These are phyloP conservation scores for Phialocephala sp. DNA, from an alignment of 2,329 filamentous ascomycete species.

Conservation along the genomic window DNA sequence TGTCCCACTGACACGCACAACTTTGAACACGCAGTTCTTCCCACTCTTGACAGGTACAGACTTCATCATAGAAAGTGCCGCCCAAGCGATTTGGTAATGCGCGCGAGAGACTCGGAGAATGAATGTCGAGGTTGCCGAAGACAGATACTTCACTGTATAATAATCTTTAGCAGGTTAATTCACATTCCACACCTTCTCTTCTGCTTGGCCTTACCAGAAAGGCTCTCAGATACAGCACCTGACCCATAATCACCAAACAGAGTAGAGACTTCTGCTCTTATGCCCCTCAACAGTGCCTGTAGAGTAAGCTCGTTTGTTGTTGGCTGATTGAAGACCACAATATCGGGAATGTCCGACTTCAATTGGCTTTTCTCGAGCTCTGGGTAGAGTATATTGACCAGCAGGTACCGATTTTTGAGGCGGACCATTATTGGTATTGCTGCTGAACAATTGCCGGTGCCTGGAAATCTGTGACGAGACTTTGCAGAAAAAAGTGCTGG, in stretches of 20 bases:
- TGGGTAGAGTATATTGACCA: conserved; percentile 93
- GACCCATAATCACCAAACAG: conserved; percentile 90
- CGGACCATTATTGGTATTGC: conserved; percentile 74
- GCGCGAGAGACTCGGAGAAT: conserved; percentile 85
- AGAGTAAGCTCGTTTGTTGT: conserved; percentile 74
- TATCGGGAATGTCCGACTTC: conserved; percentile 54
- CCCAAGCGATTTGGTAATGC: conserved; percentile 89
- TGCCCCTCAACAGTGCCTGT: conserved; percentile 67
- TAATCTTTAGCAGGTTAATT: conserved; percentile 9
- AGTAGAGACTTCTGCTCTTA: conserved; percentile 72
- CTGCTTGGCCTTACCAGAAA: conserved; percentile 61
- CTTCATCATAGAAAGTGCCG: conserved; percentile 81
- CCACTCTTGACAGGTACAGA: conserved; percentile 63
- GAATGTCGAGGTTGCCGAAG: conserved; percentile 88
- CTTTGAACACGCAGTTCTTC: conserved; percentile 76
- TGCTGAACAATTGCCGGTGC: background rate
- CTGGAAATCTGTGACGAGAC: background rate
- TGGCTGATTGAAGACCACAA: conserved; percentile 79
- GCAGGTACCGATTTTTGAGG: conserved; percentile 92
- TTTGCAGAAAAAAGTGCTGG: conserved; percentile 12
- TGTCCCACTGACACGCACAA: conserved; percentile 88
- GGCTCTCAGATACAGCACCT: conserved; percentile 71
- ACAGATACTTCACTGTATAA: conserved; percentile 84
- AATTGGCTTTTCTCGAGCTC: conserved; percentile 46
- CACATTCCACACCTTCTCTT: background rate